Evolutionary conservation across 2,329 filamentous ascomycete genomes (phyloP), one percentile per base, ranked within the genome.

Genomic region (Arthrobotrys sinensis): DNA sequence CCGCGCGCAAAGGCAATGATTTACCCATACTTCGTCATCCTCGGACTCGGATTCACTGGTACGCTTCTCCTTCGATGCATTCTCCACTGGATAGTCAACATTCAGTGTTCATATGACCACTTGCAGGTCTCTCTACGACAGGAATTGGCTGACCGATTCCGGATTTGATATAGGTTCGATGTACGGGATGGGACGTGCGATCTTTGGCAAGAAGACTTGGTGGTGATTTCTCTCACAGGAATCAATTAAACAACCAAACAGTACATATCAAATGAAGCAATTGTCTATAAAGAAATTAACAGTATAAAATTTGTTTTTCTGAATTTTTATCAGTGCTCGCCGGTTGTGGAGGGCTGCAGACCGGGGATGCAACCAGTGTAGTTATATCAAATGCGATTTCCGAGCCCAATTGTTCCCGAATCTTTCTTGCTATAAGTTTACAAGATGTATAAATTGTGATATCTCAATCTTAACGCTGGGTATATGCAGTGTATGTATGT

Each of bases 21-120:
- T 14, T 81, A 80, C 16, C 81, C 81, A 10, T 82, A 82, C 71
- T 77, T 82, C 36, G 53, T 79, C 19, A 63, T 80, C 52, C 71
- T 82, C 43, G 76, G 80, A n/a, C 10, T 79, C 38, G 80, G 80
- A 45, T 62, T 81, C 63, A 67, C 76, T 24, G 80, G 75, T 78
- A 64, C 45, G 67, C 62, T 38, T 28, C 11, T 60, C 48, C 28
- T 28, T 50, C 50, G 14, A 28, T 36, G 53, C 36, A 57, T 46
- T 38, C 12, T 57, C 14, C 48, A 19, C 50, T 34, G 43, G 28
- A 66, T 43, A 40, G 34, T 45, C 46, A 40, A 32, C 24, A 43
- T 57, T 4, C 24, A 19, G 45, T 48, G 72, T 48, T 60, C 32
- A 57, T n/a, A 69, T 69, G 65, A 64, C 32, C 32, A 34, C 46